These are phyloP conservation scores for Aspergillus diversus DNA, from an alignment of 495 filamentous ascomycete genomes.

Conservation along the genomic window DNA sequence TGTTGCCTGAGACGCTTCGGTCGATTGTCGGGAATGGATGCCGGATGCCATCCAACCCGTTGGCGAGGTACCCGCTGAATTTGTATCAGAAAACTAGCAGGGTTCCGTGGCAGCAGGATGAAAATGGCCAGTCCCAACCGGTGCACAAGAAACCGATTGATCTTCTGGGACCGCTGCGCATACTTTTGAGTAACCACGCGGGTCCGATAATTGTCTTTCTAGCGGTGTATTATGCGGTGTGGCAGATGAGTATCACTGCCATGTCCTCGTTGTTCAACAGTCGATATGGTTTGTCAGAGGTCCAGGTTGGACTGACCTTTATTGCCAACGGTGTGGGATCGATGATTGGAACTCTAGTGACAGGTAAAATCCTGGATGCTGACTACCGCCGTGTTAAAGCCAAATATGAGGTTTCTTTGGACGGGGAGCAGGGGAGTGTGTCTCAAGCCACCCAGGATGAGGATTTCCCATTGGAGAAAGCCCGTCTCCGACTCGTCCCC, in stretches of 20 bases:
- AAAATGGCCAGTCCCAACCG: background rate
- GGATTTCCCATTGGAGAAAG: constrained; percentile 51
- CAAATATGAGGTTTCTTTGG: too few species aligned
- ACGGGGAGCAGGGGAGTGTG: too few species aligned
- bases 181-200: constrained; percentile 47
- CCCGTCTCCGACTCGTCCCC: constrained; percentile 48
- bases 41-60: constrained; percentile 12
- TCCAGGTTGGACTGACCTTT: constrained; percentile 54
- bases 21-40: constrained; percentile 56
- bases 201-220: constrained; percentile 54
- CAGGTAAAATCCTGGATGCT: constrained; percentile 47
- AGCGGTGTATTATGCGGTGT: constrained; percentile 55
- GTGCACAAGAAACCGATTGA: constrained; percentile 32
- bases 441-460: too few species aligned
- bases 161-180: constrained; percentile 47
- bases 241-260: constrained; percentile 60
- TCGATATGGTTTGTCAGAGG: constrained; percentile 46
- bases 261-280: constrained; percentile 54
- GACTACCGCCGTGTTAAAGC: constrained; percentile 44
- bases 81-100: background rate
- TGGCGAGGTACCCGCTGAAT: background rate
- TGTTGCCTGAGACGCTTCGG: constrained; percentile 59
- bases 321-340: constrained; percentile 56
- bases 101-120: background rate
- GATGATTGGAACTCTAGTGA: constrained; percentile 52